phyloP scores from a whole-genome alignment of 441 rosid genomes.

The Adansonia rubrostipa region DNA sequence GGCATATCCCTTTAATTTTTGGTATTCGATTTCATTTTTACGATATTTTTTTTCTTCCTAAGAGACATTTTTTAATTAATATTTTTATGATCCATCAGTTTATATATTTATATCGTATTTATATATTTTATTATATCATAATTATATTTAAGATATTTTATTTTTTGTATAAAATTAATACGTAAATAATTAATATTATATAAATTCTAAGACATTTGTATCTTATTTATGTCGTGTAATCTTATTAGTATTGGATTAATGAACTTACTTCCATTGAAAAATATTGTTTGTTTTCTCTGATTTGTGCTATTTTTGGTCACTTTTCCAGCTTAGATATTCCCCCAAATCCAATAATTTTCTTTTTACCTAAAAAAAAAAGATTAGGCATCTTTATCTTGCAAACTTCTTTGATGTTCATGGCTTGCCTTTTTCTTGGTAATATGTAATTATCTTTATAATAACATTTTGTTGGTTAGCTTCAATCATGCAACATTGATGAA shows the following conservation, averaged over 20 bases:
- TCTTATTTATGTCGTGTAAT: too few species aligned
- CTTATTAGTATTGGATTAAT: too few species aligned
- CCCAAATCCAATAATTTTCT: background rate
- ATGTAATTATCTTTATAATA: background rate
- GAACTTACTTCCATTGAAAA: background rate
- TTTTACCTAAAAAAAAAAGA: conserved; percentile 18
- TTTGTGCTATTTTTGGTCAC: conserved; percentile 3
- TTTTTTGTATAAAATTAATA: too few species aligned
- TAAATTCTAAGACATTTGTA: too few species aligned
- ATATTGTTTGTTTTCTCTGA: background rate
- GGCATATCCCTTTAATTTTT: conserved; percentile 20
- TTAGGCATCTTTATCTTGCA: background rate
- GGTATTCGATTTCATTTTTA: background rate
- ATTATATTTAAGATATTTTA: too few species aligned
- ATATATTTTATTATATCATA: too few species aligned
- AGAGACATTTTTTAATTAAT: background rate
- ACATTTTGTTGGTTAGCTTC: background rate
- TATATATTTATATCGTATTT: too few species aligned
- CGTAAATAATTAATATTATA: too few species aligned
- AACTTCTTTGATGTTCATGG: conserved; percentile 32
- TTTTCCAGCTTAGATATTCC: background rate
- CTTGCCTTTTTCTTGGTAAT: conserved; percentile 27
- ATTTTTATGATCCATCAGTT: background rate
- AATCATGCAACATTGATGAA: background rate
- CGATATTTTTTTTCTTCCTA: background rate